Conservation (phyloP, 345 rosid genomes). For the Moringa oleifera region DNA sequence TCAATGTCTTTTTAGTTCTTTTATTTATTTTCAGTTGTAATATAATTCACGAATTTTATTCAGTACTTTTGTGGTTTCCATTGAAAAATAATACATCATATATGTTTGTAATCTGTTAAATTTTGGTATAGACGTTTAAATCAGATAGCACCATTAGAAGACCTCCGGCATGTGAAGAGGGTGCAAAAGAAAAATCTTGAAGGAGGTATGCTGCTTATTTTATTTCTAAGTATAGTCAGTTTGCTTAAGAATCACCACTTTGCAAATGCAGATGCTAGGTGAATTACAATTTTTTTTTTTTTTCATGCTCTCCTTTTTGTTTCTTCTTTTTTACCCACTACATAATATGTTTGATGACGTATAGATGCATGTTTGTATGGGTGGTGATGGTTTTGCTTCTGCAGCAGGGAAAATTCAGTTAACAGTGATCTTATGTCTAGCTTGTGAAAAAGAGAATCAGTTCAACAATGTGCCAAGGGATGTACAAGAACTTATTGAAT, state of each 20-base stretch:
- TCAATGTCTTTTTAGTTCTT: background rate
- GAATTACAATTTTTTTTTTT: background rate
- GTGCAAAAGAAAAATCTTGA: conserved; percentile 44
- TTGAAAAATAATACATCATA: no score
- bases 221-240: background rate
- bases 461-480: conserved; percentile 33
- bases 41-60: background rate
- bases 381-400: conserved; percentile 17
- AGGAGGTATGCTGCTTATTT: conserved; percentile 22
- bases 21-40: no score
- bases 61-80: background rate
- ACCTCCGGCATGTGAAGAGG: conserved; percentile 74
- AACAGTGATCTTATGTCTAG: conserved; percentile 60
- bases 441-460: conserved; percentile 32
- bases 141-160: conserved; percentile 58
- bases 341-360: no score
- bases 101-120: background rate
- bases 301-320: background rate
- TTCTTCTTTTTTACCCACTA: background rate
- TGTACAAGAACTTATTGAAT: conserved; percentile 46
- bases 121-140: conserved; percentile 43
- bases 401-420: conserved; percentile 57
- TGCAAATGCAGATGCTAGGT: no score
- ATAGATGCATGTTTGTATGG: no score
- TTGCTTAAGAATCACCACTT: background rate